Conservation (phyloP, 2,329 filamentous ascomycete genomes). For the Diplodia seriata region DNA sequence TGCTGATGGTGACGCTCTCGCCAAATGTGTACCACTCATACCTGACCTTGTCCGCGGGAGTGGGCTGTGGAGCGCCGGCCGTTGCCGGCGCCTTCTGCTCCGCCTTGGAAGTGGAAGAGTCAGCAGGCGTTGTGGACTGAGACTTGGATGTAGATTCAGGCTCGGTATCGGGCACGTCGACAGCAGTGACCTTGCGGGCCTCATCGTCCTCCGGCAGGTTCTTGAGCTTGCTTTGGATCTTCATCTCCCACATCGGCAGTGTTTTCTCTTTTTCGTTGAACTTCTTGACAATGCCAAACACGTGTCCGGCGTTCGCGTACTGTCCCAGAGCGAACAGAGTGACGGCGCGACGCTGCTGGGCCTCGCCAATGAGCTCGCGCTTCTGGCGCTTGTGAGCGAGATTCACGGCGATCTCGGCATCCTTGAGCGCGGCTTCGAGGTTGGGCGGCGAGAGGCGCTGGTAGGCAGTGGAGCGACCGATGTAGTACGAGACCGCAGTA, state of each 20-base stretch:
- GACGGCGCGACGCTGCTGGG: slow-evolving; percentile 80
- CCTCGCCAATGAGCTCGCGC: slow-evolving; percentile 77
- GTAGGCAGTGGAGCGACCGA: slow-evolving; percentile 81
- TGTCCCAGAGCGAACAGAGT: slow-evolving; percentile 72
- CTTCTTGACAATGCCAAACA: slow-evolving; percentile 66
- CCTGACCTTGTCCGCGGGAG: slow-evolving; percentile 65
- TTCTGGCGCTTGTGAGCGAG: slow-evolving; percentile 76
- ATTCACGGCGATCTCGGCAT: slow-evolving; percentile 60
- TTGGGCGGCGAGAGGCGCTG: slow-evolving; percentile 65
- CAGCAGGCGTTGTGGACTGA: slow-evolving; percentile 41
- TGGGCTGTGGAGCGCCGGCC: slow-evolving; percentile 40
- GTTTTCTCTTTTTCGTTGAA: slow-evolving; percentile 61
- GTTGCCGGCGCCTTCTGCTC: slow-evolving; percentile 11
- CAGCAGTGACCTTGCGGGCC: slow-evolving; percentile 43
- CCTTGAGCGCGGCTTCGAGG: slow-evolving; percentile 52
- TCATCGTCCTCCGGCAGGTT: slow-evolving; percentile 59
- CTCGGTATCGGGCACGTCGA: slow-evolving; percentile 62
- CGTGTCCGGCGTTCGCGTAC: slow-evolving; percentile 76
- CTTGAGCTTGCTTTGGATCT: slow-evolving; percentile 60
- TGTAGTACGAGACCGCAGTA: slow-evolving; percentile 78
- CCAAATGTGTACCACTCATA: slow-evolving; percentile 73
- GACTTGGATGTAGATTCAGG: slow-evolving; percentile 45
- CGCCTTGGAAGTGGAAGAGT: slow-evolving; percentile 22
- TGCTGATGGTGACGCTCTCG: slow-evolving; percentile 66
- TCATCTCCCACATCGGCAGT: slow-evolving; percentile 65